Evolutionary conservation across 2,329 filamentous ascomycete species (phyloP).

Genomic region (Verticillium isaacii): DNA sequence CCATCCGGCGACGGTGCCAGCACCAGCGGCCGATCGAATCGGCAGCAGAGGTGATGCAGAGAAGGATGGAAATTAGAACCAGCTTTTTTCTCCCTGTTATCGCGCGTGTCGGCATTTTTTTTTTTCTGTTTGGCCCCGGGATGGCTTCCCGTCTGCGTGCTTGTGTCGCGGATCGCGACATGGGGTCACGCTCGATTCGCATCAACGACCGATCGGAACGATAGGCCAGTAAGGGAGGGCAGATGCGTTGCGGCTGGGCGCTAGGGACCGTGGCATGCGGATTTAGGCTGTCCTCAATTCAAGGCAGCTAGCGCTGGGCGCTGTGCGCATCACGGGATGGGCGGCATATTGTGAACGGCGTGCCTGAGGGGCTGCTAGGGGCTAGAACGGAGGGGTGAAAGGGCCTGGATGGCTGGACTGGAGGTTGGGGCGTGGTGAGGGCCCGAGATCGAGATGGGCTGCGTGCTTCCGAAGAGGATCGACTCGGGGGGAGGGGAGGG

Average conservation of each 20-base stretch:
- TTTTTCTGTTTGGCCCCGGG: no score
- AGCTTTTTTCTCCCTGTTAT: not conserved
- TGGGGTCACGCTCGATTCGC: not conserved
- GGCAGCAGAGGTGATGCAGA: not conserved
- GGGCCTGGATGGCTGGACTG: no score
- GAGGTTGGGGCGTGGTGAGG: not conserved
- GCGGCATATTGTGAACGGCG: not conserved
- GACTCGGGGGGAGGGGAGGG: not conserved
- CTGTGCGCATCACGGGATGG: not conserved
- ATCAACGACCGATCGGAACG: not conserved
- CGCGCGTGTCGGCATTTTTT: not conserved
- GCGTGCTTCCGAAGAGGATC: not conserved
- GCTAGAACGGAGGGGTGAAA: not conserved
- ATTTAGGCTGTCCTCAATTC: not conserved
- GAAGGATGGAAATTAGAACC: not conserved
- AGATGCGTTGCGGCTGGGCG: no score
- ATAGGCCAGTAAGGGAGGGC: not conserved
- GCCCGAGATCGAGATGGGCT: not conserved
- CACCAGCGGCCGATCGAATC: not conserved
- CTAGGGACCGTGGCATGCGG: not conserved
- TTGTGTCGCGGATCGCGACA: not conserved
- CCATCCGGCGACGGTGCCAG: no score
- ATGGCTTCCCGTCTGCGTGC: no score
- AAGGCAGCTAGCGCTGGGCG: constrained; percentile 2
- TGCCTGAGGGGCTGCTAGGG: not conserved